A percentile compares a stretch with the other conserved stretches of the same genome.
phyloP scores from a whole-genome alignment of 129 eudicot species.

The Flaveria brownii region DNA sequence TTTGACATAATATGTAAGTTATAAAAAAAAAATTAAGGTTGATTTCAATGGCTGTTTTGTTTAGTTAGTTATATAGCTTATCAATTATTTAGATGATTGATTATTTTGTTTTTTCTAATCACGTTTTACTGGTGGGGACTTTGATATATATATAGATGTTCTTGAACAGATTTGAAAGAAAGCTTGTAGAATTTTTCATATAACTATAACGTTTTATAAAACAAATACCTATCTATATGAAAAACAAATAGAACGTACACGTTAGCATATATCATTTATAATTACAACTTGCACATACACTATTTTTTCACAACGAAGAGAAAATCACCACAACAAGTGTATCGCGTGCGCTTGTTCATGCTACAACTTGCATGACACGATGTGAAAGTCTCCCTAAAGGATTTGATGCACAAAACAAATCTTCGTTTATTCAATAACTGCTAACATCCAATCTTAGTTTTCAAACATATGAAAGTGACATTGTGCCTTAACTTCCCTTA shows the following conservation, averaged over 20 bases:
- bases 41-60: too few species aligned
- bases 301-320: not conserved
- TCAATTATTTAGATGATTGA: too few species aligned
- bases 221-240: not conserved
- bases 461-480: conserved; percentile 29
- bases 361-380: conserved; percentile 23
- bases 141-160: too few species aligned
- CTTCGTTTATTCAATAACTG: not conserved
- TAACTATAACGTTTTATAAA: not conserved
- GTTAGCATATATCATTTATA: not conserved
- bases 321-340: conserved; percentile 8
- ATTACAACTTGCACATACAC: not conserved
- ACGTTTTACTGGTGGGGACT: too few species aligned
- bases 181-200: not conserved
- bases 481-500: conserved; percentile 19
- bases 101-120: too few species aligned
- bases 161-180: not conserved
- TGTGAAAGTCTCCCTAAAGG: not conserved
- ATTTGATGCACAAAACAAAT: not conserved
- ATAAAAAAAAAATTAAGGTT: too few species aligned
- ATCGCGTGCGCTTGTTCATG: conserved; percentile 12
- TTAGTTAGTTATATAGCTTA: too few species aligned
- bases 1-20: too few species aligned
- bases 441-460: not conserved
- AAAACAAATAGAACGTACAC: not conserved